These are phyloP conservation scores for Yamadazyma siamensis DNA, from an alignment of 1,139 yeast genomes.

Conservation along the genomic window DNA sequence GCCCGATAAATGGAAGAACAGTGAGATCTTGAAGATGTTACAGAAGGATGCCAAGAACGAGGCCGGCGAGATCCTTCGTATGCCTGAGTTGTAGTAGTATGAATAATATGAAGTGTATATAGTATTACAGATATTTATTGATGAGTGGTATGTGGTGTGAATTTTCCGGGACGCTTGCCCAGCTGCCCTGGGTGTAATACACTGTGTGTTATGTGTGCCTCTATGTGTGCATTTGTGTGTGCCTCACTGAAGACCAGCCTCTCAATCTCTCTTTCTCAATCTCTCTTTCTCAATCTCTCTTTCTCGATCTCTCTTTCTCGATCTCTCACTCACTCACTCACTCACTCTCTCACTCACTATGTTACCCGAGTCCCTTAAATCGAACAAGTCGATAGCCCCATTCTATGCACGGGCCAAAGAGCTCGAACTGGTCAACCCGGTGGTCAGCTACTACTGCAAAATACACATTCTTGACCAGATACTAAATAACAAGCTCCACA, in stretches of 20 bases:
- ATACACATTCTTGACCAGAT: slow-evolving; percentile 66
- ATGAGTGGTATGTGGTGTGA: too few relatives aligned
- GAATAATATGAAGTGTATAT: too few relatives aligned
- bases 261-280: too few relatives aligned
- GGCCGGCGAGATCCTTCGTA: slow-evolving; percentile 70
- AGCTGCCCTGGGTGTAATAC: too few relatives aligned
- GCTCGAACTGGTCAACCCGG: slow-evolving; percentile 46
- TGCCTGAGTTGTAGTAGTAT: slow-evolving; percentile 67
- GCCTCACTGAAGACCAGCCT: too few relatives aligned
- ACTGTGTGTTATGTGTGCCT: too few relatives aligned
- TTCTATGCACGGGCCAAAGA: slow-evolving; percentile 51
- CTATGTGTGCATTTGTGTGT: too few relatives aligned
- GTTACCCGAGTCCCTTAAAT: slow-evolving; percentile 12
- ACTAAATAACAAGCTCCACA: slow-evolving; percentile 55
- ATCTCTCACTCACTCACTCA: too few relatives aligned
- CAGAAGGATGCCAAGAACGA: slow-evolving; percentile 75
- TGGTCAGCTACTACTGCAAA: slow-evolving; percentile 57
- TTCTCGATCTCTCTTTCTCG: too few relatives aligned
- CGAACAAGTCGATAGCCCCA: slow-evolving; percentile 27
- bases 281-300: too few relatives aligned
- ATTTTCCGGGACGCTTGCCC: too few relatives aligned
- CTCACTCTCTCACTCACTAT: slow-evolving; percentile 5
- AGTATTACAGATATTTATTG: slow-evolving; percentile 8
- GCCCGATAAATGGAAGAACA: slow-evolving; percentile 79
- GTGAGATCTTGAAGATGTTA: slow-evolving; percentile 59